phyloP scores from a whole-genome alignment of 2,329 filamentous ascomycete species.

The Fusarium udum region DNA sequence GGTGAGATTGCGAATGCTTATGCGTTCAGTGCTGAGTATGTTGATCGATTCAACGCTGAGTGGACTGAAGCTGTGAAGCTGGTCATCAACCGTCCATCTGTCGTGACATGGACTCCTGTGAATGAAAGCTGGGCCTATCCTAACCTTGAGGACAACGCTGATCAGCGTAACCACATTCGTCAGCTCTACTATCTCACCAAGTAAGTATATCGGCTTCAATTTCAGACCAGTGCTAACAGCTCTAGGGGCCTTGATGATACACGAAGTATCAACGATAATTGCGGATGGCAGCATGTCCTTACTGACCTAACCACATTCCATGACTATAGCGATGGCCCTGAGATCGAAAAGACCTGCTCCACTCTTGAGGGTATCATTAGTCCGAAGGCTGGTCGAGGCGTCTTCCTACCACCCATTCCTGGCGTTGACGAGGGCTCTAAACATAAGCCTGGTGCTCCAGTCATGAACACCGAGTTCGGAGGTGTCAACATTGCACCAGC shows the following conservation, averaged over 20 bases:
- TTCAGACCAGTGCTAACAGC: conserved; percentile 39
- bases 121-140: conserved; percentile 74
- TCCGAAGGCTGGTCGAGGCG: conserved; percentile 58
- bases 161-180: conserved; percentile 72
- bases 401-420: conserved; percentile 62
- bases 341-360: conserved; percentile 63
- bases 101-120: conserved; percentile 73
- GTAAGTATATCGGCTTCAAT: conserved; percentile 44
- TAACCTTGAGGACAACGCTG: conserved; percentile 61
- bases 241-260: conserved; percentile 65
- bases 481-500: conserved; percentile 71
- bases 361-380: conserved; percentile 63
- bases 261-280: conserved; percentile 75
- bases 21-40: conserved; percentile 67
- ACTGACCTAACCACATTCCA: conserved; percentile 75
- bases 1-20: conserved; percentile 73
- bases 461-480: conserved; percentile 74
- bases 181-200: conserved; percentile 72
- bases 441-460: conserved; percentile 65
- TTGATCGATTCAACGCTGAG: conserved; percentile 69
- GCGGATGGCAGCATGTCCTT: conserved; percentile 74
- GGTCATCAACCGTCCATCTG: conserved; percentile 71
- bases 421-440: conserved; percentile 57
- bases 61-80: conserved; percentile 71
- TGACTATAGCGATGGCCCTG: conserved; percentile 69